phyloP scores from a whole-genome alignment of 176 grass and related monocot species.

The Saccharum spontaneum region DNA sequence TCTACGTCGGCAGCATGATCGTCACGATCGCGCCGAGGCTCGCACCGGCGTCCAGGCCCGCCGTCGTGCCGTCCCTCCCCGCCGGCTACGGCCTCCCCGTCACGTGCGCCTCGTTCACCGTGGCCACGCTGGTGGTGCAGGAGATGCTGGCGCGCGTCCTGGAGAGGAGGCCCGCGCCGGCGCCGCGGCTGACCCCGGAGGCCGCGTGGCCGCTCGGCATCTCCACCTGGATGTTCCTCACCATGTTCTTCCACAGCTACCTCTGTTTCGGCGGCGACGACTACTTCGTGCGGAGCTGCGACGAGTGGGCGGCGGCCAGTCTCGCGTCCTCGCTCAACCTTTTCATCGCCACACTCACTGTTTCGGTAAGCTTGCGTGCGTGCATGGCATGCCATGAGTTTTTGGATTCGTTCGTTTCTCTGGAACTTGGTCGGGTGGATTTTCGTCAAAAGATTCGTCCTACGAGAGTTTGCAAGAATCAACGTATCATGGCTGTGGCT shows the following conservation, averaged over 20 bases:
- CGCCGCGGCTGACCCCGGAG: background rate
- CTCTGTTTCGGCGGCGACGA: background rate
- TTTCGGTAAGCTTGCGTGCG: background rate
- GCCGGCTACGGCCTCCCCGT: background rate
- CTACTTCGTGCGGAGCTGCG: background rate
- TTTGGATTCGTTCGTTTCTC: background rate
- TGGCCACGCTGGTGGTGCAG: background rate
- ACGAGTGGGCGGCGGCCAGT: background rate
- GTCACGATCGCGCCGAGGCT: background rate
- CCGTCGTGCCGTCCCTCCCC: background rate
- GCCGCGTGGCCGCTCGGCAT: background rate
- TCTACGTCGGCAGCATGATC: background rate
- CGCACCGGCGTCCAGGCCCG: too few species aligned
- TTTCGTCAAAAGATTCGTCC: too few species aligned
- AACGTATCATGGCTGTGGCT: background rate
- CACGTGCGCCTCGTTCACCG: background rate
- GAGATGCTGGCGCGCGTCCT: background rate
- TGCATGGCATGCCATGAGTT: background rate
- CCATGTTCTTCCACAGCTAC: background rate
- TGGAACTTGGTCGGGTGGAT: background rate
- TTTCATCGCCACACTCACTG: background rate
- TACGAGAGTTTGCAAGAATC: background rate
- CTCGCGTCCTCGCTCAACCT: background rate
- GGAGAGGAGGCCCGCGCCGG: background rate
- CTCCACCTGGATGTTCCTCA: background rate